Evolutionary conservation across 345 rosid species (phyloP).

Genomic region (Reutealis trisperma): DNA sequence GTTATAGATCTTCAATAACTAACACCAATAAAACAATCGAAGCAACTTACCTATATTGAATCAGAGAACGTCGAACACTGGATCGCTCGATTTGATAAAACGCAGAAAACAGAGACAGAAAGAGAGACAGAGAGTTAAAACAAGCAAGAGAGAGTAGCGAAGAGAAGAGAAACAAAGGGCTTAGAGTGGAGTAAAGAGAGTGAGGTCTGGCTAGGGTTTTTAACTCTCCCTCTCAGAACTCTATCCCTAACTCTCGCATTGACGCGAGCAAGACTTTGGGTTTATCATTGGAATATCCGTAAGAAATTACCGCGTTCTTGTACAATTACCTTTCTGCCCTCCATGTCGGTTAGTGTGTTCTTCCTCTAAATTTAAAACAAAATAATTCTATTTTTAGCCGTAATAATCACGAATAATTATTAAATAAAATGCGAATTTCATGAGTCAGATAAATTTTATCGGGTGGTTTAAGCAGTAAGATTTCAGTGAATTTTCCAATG

Average conservation of each 20-base stretch:
- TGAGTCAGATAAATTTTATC: neutral
- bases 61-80: neutral
- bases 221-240: neutral
- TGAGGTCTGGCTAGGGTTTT: constrained; percentile 7
- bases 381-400: neutral
- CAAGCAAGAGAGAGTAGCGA: neutral
- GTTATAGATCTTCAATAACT: neutral
- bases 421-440: neutral
- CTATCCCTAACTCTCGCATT: neutral
- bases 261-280: constrained; percentile 6
- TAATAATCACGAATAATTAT: neutral
- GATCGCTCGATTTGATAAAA: neutral
- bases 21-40: too few relatives aligned
- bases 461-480: neutral
- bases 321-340: neutral
- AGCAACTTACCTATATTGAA: constrained; percentile 6
- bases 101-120: neutral
- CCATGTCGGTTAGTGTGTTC: neutral
- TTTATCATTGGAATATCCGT: constrained; percentile 9
- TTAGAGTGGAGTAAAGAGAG: constrained; percentile 1
- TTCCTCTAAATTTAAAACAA: too few relatives aligned
- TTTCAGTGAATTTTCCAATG: neutral
- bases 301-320: neutral
- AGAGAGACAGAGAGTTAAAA: neutral
- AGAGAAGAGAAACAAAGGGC: neutral